These are phyloP conservation scores for Neostapfia colusana DNA, from an alignment of 176 grass and related monocot species.

Conservation along the genomic window DNA sequence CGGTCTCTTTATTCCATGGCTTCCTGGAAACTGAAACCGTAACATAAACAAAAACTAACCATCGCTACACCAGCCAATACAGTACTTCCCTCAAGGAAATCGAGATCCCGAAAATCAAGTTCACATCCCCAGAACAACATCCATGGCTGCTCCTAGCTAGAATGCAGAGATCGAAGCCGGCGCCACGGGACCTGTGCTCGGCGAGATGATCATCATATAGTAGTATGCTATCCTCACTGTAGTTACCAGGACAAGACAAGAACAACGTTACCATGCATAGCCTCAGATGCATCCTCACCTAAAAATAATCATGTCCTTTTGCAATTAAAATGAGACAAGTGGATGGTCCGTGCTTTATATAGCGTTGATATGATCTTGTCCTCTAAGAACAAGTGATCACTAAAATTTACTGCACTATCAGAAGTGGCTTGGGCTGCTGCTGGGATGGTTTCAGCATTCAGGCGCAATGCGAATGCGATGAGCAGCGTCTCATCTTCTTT, in stretches of 20 bases:
- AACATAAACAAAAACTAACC: conserved; percentile 5
- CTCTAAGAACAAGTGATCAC: neutral
- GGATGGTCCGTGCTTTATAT: no score
- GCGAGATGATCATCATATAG: neutral
- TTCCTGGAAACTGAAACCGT: conserved; percentile 32
- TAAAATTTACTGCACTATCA: neutral
- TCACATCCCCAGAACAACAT: conserved; percentile 43
- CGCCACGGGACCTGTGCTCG: conserved; percentile 13
- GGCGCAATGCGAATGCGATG: neutral
- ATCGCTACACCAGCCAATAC: conserved; percentile 15
- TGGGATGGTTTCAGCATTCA: neutral
- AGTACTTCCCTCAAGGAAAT: conserved; percentile 36
- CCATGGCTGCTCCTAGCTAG: conserved; percentile 41
- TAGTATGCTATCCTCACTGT: conserved; percentile 17
- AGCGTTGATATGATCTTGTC: neutral
- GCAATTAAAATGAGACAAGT: no score
- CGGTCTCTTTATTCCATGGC: neutral
- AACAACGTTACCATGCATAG: neutral
- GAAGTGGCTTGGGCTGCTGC: neutral
- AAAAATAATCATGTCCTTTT: no score
- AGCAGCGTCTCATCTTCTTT: neutral
- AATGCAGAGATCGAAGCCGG: conserved; percentile 23
- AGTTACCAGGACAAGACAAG: neutral
- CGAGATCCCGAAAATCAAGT: conserved; percentile 39
- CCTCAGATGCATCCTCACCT: no score